Base-by-base conservation (phyloP, 169 alveolate species). In the Plasmodium vinckei region DNA sequence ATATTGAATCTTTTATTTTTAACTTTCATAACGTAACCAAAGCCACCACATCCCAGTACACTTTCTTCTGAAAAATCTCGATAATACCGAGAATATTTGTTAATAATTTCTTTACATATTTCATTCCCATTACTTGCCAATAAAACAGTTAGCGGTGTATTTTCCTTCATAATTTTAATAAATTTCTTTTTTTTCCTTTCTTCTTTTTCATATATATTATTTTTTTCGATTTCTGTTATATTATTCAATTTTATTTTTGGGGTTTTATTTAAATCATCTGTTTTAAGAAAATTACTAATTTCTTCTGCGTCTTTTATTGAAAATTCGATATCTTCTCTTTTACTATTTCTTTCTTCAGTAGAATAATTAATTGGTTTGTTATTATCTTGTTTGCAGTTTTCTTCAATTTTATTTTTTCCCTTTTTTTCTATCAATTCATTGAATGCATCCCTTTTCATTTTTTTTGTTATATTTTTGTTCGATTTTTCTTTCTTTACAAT, bases 1-100 rank as follows among this genome's bases (percentile, higher is more conserved):
- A 94, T 91, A 33, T 92, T 90, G 27, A 93, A 94, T 84, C 95
- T 87, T 46, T 68, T 70, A 15, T 87, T 70, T 53, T 87, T 92
- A n/a, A 91, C 97, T 92, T 92, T 92, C 77, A 93, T 92, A 44
- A 95, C 97, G 59, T 95, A 94, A 0, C 97, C 97, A 73, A 95
- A 95, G 3, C 96, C 94, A 23, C 97, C 97, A 60, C 93, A 95
- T 0, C 97, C 97, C 65, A 95, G 69, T 13, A 95, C 87, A 60
- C 90, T 72, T 70, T 94, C 94, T 44, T 94, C 94, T 53, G 84
- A 89, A 69, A 94, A 95, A 59, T 95, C 96, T 13, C 96, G 91
- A 63, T 88, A 93, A 87, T 93, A 93, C 46, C 96, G 68, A 19
- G 96, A 93, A 33, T 93, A 87, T 9, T 67, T 82, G n/a, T 82